Evolutionary conservation across 805 yeast genomes (phyloP).

Genomic region (Kodamaea fukazawae): DNA sequence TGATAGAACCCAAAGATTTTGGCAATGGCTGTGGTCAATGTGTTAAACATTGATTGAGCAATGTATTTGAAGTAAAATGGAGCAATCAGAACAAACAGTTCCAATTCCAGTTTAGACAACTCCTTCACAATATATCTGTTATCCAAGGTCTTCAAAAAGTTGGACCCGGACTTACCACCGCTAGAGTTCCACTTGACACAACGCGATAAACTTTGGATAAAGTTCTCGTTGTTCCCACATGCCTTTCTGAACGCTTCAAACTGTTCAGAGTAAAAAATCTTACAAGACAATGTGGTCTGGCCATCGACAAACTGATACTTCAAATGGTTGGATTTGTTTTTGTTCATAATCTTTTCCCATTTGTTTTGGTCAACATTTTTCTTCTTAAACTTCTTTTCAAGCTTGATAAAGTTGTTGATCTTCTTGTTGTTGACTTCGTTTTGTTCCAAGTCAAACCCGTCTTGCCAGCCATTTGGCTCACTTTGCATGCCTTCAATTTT

Average conservation of each 20-base stretch:
- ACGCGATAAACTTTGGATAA: slow-evolving; percentile 84
- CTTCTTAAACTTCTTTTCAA: slow-evolving; percentile 41
- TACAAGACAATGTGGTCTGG: slow-evolving; percentile 75
- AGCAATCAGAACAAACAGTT: slow-evolving; percentile 91
- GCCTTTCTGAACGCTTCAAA: slow-evolving; percentile 89
- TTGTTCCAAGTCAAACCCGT: slow-evolving; percentile 21
- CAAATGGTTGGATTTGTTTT: slow-evolving; percentile 83
- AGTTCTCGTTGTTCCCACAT: slow-evolving; percentile 73
- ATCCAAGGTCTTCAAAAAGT: slow-evolving; percentile 87
- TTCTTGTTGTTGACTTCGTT: slow-evolving; percentile 34
- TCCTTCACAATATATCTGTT: slow-evolving; percentile 88
- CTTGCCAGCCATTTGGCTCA: slow-evolving; percentile 18
- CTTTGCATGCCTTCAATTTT: slow-evolving; percentile 46
- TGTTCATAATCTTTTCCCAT: slow-evolving; percentile 70
- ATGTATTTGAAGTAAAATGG: slow-evolving; percentile 95
- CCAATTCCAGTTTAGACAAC: slow-evolving; percentile 81
- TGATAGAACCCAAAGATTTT: slow-evolving; percentile 96
- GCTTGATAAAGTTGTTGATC: slow-evolving; percentile 35
- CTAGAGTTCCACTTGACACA: slow-evolving; percentile 94
- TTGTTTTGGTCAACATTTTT: slow-evolving; percentile 24
- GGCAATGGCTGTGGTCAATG: slow-evolving; percentile 89
- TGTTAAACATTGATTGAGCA: slow-evolving; percentile 93
- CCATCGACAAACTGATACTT: slow-evolving; percentile 91
- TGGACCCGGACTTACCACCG: slow-evolving; percentile 97
- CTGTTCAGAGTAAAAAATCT: slow-evolving; percentile 92